These are phyloP conservation scores for Cardiospermum halicacabum DNA, from an alignment of 345 rosid genomes.

Conservation along the genomic window DNA sequence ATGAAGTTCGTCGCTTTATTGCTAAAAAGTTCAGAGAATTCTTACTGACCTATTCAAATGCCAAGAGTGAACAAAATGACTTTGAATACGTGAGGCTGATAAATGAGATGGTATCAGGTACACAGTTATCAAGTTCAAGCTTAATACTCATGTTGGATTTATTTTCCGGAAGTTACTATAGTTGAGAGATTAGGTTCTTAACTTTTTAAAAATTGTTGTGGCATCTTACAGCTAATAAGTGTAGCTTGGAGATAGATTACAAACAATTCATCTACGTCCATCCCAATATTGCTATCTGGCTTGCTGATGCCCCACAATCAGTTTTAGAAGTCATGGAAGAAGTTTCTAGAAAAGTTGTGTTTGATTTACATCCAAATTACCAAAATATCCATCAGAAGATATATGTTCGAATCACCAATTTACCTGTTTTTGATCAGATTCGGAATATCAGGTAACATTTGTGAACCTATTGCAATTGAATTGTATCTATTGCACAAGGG, in stretches of 20 bases:
- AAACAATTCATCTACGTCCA: conserved; percentile 81
- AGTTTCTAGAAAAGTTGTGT: conserved; percentile 68
- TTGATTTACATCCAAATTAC: conserved; percentile 85
- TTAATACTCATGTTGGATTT: background rate
- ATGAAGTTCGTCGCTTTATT: conserved; percentile 91
- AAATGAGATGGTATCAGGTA: conserved; percentile 92
- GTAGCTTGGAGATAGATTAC: conserved; percentile 91
- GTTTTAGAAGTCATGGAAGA: conserved; percentile 98
- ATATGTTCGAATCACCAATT: conserved; percentile 75
- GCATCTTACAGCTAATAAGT: conserved; percentile 69
- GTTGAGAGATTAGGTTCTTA: background rate
- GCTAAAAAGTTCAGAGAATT: conserved; percentile 88
- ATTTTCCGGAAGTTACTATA: background rate
- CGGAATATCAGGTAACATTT: conserved; percentile 70
- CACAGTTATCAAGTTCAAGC: conserved; percentile 5
- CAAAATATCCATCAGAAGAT: conserved; percentile 81
- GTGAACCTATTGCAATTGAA: background rate
- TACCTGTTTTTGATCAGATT: conserved; percentile 95
- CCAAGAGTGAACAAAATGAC: conserved; percentile 65
- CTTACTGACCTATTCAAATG: conserved; percentile 65
- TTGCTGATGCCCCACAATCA: conserved; percentile 97
- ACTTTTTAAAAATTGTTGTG: conserved; percentile 2
- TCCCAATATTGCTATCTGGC: conserved; percentile 96
- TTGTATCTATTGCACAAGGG: no score
- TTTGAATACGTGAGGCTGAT: conserved; percentile 76